These are phyloP conservation scores for Pyrus hybrid DNA, from an alignment of 331 rosid genomes.

Conservation along the genomic window DNA sequence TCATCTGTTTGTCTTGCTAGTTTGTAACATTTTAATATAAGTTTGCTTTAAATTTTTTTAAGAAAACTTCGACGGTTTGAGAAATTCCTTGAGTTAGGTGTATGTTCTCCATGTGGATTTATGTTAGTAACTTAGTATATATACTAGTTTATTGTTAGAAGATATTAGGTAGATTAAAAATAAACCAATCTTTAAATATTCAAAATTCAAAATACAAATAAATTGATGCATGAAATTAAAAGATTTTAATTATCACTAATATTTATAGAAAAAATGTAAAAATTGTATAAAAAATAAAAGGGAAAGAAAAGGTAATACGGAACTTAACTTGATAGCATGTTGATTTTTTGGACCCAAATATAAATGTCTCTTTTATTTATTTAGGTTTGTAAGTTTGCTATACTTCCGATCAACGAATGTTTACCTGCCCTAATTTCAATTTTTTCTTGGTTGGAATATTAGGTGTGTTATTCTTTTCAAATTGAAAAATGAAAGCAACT, in stretches of 20 bases:
- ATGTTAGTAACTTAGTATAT: too few relatives aligned
- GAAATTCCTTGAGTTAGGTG: background rate
- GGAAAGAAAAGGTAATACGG: too few relatives aligned
- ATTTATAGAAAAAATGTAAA: background rate
- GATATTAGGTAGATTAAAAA: too few relatives aligned
- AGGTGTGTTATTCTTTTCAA: background rate
- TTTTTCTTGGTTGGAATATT: background rate
- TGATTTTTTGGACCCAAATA: background rate
- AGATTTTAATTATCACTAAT: too few relatives aligned
- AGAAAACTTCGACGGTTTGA: background rate
- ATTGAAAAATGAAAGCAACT: background rate
- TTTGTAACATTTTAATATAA: background rate
- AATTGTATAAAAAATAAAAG: too few relatives aligned
- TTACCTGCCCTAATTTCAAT: background rate
- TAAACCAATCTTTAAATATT: too few relatives aligned
- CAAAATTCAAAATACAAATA: too few relatives aligned
- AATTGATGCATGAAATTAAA: too few relatives aligned
- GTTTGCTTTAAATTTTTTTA: background rate
- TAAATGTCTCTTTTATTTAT: background rate
- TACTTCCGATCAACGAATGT: background rate
- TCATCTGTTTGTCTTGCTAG: background rate
- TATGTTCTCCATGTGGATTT: too few relatives aligned
- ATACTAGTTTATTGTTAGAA: too few relatives aligned
- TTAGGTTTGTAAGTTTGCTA: background rate
- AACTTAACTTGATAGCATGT: background rate